Percentiles rank a stretch among this genome's conserved stretches.
Evolutionary conservation across 768 basidiomycete genomes (phyloP).

Genomic region (Pleurotus eryngii): DNA sequence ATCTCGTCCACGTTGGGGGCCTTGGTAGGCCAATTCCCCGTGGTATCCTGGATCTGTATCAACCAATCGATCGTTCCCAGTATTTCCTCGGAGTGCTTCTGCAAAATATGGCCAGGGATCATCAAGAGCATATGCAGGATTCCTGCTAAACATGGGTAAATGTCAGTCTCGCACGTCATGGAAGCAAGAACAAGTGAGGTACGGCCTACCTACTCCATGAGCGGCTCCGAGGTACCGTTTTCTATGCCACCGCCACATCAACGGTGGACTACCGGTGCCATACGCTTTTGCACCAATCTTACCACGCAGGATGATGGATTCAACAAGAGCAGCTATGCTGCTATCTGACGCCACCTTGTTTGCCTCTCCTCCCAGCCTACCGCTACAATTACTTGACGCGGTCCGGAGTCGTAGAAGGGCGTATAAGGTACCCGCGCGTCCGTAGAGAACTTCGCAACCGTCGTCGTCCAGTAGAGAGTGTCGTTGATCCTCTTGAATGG

Average conservation of each 20-base stretch:
- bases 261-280: slow-evolving; percentile 28
- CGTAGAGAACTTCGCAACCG: slow-evolving; percentile 56
- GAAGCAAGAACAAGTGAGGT: neutral
- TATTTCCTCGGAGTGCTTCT: slow-evolving; percentile 37
- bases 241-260: slow-evolving; percentile 63
- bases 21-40: slow-evolving; percentile 53
- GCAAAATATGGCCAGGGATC: slow-evolving; percentile 34
- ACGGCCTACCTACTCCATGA: slow-evolving; percentile 52
- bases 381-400: slow-evolving; percentile 14
- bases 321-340: slow-evolving; percentile 32
- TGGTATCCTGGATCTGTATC: slow-evolving; percentile 36
- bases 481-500: slow-evolving; percentile 18
- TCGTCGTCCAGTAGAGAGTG: slow-evolving; percentile 31
- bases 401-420: slow-evolving; percentile 44
- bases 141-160: slow-evolving; percentile 33
- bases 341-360: slow-evolving; percentile 30
- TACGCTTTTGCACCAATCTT: slow-evolving; percentile 33
- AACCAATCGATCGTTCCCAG: slow-evolving; percentile 47
- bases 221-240: slow-evolving; percentile 55
- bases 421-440: slow-evolving; percentile 56
- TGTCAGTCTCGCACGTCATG: neutral
- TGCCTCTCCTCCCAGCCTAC: neutral
- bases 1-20: slow-evolving; percentile 21
- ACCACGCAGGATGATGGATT: slow-evolving; percentile 40
- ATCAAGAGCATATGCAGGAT: slow-evolving; percentile 49